phyloP scores from a whole-genome alignment of 2,329 filamentous ascomycete genomes.

The Trichoderma afroharzianum region DNA sequence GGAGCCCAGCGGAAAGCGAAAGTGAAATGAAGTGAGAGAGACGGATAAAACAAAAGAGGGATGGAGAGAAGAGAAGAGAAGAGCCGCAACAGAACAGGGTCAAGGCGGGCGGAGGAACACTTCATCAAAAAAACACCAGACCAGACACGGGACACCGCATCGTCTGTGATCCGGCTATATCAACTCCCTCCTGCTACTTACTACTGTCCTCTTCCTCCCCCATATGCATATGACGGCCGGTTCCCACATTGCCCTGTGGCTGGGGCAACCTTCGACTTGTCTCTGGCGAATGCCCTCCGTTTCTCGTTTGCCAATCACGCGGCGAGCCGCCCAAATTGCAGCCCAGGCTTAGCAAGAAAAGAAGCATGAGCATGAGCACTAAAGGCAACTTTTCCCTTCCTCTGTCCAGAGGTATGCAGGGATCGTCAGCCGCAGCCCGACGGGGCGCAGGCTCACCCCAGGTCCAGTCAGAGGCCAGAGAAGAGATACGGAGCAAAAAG shows the following conservation, averaged over 20 bases:
- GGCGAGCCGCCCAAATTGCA: neutral
- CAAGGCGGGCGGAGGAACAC: neutral
- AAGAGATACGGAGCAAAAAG: neutral
- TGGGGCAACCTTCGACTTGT: neutral
- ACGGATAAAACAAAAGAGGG: neutral
- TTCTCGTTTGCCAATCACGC: neutral
- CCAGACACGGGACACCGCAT: neutral
- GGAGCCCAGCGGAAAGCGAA: neutral
- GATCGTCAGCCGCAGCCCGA: slow-evolving; percentile 16
- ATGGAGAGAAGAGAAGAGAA: neutral
- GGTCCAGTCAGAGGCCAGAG: neutral
- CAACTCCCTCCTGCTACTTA: neutral
- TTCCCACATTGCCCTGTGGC: neutral
- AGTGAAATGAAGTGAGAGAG: neutral
- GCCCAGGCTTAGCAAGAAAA: neutral
- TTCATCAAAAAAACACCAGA: neutral
- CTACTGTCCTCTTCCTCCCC: neutral
- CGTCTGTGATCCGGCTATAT: neutral
- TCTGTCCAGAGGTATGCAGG: neutral
- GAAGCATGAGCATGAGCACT: neutral
- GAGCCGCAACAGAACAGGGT: neutral
- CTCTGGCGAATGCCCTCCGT: neutral
- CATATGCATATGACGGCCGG: neutral
- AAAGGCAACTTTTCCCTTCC: neutral
- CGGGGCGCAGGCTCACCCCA: slow-evolving; percentile 13